Percentiles rank a stretch among this genome's conserved stretches.
phyloP scores from a whole-genome alignment of 2,329 filamentous ascomycete species.

The Tolypocladium album region DNA sequence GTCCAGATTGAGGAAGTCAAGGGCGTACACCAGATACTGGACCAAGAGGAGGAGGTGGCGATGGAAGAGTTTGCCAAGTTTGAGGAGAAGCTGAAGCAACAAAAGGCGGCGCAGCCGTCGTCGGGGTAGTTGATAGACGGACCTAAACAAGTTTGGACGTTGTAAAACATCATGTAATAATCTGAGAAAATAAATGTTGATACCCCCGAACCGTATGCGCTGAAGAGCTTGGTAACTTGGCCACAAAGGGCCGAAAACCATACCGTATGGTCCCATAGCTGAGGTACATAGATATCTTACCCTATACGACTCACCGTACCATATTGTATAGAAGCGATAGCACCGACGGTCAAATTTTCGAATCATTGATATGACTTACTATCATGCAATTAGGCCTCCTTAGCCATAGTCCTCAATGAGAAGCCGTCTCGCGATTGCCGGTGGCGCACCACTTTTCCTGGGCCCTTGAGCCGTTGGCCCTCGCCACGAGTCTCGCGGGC shows the following conservation, averaged over 20 bases:
- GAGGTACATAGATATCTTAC: no score
- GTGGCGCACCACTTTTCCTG: neutral
- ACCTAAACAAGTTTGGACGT: neutral
- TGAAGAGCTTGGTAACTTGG: neutral
- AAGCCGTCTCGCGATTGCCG: neutral
- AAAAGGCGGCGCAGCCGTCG: conserved; percentile 28
- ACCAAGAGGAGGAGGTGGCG: conserved; percentile 84
- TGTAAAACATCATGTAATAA: conserved; percentile 1
- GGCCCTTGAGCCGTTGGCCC: neutral
- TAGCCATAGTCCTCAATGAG: no score
- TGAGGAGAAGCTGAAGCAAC: conserved; percentile 64
- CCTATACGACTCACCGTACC: neutral
- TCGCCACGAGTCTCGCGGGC: neutral
- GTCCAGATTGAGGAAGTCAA: conserved; percentile 86
- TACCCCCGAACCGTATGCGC: neutral
- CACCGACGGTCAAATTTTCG: neutral
- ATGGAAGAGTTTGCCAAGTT: conserved; percentile 86
- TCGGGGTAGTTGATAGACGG: neutral
- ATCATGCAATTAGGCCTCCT: no score
- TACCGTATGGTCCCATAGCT: no score
- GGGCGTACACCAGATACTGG: conserved; percentile 80
- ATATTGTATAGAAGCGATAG: neutral
- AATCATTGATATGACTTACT: no score
- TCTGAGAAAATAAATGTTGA: neutral
- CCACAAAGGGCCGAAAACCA: neutral